Conservation (phyloP, 257 asterid species). For the Thymus quinquecostatus region DNA sequence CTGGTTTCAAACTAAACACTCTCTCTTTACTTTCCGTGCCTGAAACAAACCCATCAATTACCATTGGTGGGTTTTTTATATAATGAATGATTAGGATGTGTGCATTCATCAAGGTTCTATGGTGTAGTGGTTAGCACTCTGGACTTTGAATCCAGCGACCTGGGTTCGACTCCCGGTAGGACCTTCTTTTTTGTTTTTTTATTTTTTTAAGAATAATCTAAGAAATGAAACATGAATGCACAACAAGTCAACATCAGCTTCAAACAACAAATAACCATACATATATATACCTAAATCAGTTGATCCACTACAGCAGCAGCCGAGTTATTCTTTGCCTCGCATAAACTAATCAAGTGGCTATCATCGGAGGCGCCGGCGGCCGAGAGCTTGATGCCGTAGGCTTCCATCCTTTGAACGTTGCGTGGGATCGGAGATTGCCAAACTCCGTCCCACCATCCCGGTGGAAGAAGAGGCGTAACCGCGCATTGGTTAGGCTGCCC, state of each 20-base stretch:
- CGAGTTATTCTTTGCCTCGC: too few relatives aligned
- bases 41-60: too few relatives aligned
- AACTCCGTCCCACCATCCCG: constrained; percentile 97
- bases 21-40: too few relatives aligned
- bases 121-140: constrained; percentile 91
- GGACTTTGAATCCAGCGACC: constrained; percentile 99
- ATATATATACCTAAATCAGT: constrained; percentile 57
- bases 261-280: too few relatives aligned
- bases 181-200: too few relatives aligned
- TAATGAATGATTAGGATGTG: too few relatives aligned
- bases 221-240: too few relatives aligned
- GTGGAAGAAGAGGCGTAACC: constrained; percentile 82
- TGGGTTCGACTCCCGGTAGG: constrained; percentile 66
- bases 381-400: constrained; percentile 72
- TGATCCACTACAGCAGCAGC: constrained; percentile 40
- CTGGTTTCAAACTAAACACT: too few relatives aligned
- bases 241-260: too few relatives aligned
- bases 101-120: constrained; percentile 32
- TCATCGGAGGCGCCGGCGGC: constrained; percentile 71
- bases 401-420: constrained; percentile 70
- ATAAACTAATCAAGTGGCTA: constrained; percentile 46
- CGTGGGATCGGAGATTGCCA: constrained; percentile 98
- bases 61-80: too few relatives aligned
- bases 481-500: constrained; percentile 82
- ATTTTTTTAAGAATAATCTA: background rate